Evolutionary conservation across 192 early-diverging fungal species (phyloP), one percentile per base, ranked within the genome.

Genomic region (Podila epicladia): DNA sequence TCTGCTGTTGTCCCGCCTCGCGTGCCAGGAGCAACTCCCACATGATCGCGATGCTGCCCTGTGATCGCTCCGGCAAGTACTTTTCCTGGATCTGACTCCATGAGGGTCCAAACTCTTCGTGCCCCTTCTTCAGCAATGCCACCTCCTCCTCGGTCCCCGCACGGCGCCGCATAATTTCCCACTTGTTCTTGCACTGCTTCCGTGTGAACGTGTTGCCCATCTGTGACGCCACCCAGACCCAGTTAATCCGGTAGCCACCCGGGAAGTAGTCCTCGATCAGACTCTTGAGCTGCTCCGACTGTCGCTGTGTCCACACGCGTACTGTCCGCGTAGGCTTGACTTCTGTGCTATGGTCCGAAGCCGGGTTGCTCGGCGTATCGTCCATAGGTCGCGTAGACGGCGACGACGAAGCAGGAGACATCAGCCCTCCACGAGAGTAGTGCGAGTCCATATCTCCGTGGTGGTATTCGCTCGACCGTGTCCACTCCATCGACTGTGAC

Each of bases 121-220:
- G 24, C 5, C 76, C 76, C 26, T 63, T 53, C 57, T 73, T 80
- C 60, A 80, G 24, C 20, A 69, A 41, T 0, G 19, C 24, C 20
- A 80, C 31, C 31, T 80, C 77, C 5, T 80, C 77, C 4, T 80
- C 77, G 24, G 77, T 80, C 4, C 77, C 77, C 2, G 71, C 71
- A 15, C 77, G 65, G 9, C 77, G 71, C 1, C 77, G 65, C 77
- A 80, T 80, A n/a, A 80, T 80, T 62, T 80, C 77, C 77, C 77
- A 80, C 32, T 80, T 80, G 62, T 80, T 80, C 62, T 80, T 80
- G 62, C 77, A 80, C 45, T 80, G 77, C 55, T 80, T 80, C 32
- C 77, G 65, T 9, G 77, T 80, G 29, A 80, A 80, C 0, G 77
- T 80, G 13, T 80, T 80, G 32, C 77, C 77, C 77, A 80, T 80